Conservation (phyloP, 1,284 basidiomycete species). For the Polyporus tsugae region DNA sequence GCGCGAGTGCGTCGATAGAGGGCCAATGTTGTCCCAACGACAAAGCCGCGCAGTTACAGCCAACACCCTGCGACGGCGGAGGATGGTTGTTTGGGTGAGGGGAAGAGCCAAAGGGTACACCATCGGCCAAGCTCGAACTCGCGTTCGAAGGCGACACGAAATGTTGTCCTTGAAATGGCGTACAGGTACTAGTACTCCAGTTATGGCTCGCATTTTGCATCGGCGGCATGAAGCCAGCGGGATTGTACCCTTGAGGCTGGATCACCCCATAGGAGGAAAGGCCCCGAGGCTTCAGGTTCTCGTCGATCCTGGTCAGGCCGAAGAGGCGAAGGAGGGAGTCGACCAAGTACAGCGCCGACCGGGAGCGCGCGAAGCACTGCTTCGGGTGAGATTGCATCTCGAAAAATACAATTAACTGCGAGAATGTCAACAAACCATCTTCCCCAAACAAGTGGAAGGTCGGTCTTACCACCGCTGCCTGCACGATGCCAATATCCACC, state of each 20-base stretch:
- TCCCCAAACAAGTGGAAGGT: background rate
- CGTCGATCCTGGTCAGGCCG: constrained; percentile 58
- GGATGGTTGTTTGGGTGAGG: constrained; percentile 22
- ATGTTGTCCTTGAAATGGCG: background rate
- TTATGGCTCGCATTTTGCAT: background rate
- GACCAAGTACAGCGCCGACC: constrained; percentile 63
- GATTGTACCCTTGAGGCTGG: constrained; percentile 8
- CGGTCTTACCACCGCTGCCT: constrained; percentile 73
- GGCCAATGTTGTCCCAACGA: constrained; percentile 60
- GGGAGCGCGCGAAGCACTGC: constrained; percentile 58
- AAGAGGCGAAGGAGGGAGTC: constrained; percentile 74
- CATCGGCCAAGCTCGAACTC: background rate
- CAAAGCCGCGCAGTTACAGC: constrained; percentile 60
- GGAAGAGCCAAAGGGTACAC: background rate
- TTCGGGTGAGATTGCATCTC: constrained; percentile 73
- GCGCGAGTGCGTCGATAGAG: constrained; percentile 57
- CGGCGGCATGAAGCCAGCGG: background rate
- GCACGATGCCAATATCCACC: constrained; percentile 74
- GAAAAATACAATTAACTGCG: constrained; percentile 73
- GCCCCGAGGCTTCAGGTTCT: constrained; percentile 43
- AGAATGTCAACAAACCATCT: constrained; percentile 4
- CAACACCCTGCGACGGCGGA: background rate
- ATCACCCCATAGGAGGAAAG: constrained; percentile 7
- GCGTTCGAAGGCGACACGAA: background rate
- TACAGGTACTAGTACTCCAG: background rate